A percentile compares a stretch with the other conserved stretches of the same genome.
Conservation (phyloP, 2,329 filamentous ascomycete genomes). For the Pseudogymnoascus verrucosus region DNA sequence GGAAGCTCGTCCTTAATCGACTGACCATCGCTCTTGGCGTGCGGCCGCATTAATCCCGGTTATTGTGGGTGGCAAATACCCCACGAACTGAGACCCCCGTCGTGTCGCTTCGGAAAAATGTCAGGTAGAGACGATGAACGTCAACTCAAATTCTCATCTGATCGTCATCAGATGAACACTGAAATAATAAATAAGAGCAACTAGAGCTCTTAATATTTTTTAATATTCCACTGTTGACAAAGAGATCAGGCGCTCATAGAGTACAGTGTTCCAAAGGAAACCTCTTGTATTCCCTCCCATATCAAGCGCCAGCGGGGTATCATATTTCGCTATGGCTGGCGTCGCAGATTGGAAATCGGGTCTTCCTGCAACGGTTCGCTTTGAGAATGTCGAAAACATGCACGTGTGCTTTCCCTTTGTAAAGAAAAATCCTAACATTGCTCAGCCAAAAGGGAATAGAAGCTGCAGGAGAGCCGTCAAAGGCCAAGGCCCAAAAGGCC, state of each 20-base stretch:
- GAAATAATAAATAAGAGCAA: not conserved
- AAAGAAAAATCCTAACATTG: not conserved
- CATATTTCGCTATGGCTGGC: conserved; percentile 19
- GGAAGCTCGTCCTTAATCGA: conserved; percentile 4
- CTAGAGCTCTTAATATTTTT: not conserved
- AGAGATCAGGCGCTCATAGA: not conserved
- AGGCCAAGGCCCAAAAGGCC: conserved; percentile 39
- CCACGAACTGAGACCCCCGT: conserved; percentile 7
- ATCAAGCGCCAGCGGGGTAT: not conserved
- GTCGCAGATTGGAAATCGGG: conserved; percentile 23
- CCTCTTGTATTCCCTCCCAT: not conserved
- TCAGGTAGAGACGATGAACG: not conserved
- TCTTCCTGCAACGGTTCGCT: conserved; percentile 40
- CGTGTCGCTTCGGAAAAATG: not conserved
- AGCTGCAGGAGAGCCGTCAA: conserved; percentile 33
- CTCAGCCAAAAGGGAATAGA: conserved; percentile 19
- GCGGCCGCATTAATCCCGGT: conserved; percentile 4
- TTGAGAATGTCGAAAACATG: conserved; percentile 56
- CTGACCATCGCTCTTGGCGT: not conserved
- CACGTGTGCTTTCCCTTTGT: conserved; percentile 31
- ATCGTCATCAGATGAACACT: not conserved
- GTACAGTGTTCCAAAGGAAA: not conserved
- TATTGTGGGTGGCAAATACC: not conserved
- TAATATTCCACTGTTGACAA: not conserved
- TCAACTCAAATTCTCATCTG: not conserved